A percentile compares a stretch with the other conserved stretches of the same genome.
Evolutionary conservation across 179 eudicot species (phyloP).

Genomic region (Actinidia chinensis): DNA sequence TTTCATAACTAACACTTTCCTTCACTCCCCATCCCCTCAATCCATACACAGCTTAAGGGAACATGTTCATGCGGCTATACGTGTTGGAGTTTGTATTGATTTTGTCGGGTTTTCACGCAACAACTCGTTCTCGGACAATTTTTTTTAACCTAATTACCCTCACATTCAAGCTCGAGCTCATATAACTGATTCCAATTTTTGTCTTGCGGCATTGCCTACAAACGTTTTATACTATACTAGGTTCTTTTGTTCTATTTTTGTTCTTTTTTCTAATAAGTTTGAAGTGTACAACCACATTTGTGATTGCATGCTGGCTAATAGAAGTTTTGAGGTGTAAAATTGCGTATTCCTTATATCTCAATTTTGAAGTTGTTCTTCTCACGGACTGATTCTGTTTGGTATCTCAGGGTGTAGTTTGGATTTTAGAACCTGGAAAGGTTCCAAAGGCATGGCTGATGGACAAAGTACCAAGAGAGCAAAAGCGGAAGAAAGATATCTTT

Average conservation of each 20-base stretch:
- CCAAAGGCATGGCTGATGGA: slow-evolving; percentile 45
- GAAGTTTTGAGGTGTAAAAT: background rate
- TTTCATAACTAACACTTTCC: no score
- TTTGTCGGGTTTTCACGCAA: no score
- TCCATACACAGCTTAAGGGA: no score
- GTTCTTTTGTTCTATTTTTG: background rate
- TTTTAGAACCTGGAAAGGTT: slow-evolving; percentile 66
- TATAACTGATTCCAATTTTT: background rate
- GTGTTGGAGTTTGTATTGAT: no score
- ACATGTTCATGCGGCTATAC: no score
- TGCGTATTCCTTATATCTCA: background rate
- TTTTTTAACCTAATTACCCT: no score
- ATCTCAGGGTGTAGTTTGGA: slow-evolving; percentile 78
- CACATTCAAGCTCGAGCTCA: no score
- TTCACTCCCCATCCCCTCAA: no score
- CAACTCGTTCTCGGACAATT: no score
- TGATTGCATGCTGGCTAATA: background rate
- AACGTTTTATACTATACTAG: background rate
- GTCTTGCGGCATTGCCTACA: no score
- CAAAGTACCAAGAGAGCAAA: slow-evolving; percentile 43
- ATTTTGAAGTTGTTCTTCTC: slow-evolving; percentile 14
- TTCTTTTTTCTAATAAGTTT: background rate
- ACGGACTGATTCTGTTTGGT: background rate
- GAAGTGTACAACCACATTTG: background rate
- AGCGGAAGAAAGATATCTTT: slow-evolving; percentile 56